These are phyloP conservation scores for Lyophyllum atratum DNA, from an alignment of 768 basidiomycete genomes.

Conservation along the genomic window DNA sequence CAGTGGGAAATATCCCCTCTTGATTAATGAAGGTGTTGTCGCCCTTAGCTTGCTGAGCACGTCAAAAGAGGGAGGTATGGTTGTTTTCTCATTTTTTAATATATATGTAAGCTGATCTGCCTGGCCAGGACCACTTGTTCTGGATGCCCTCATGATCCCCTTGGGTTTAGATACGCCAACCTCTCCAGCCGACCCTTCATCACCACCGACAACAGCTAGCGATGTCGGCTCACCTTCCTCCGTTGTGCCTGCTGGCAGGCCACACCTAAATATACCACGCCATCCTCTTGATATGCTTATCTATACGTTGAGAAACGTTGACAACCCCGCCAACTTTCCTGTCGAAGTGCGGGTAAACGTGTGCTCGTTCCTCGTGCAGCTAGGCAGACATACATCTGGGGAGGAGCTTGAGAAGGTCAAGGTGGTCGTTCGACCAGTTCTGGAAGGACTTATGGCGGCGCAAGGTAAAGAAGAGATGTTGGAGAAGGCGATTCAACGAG, in stretches of 20 bases:
- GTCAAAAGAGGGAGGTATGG: slow-evolving; percentile 64
- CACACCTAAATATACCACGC: slow-evolving; percentile 44
- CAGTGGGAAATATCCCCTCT: slow-evolving; percentile 77
- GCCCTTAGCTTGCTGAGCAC: slow-evolving; percentile 78
- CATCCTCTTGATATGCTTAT: slow-evolving; percentile 71
- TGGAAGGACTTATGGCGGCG: slow-evolving; percentile 51
- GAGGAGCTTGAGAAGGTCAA: slow-evolving; percentile 52
- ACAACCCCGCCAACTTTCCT: slow-evolving; percentile 60
- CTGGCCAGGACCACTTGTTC: slow-evolving; percentile 57
- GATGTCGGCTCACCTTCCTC: slow-evolving; percentile 51
- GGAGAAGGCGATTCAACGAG: slow-evolving; percentile 37
- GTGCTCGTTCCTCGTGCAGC: slow-evolving; percentile 69
- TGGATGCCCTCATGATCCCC: slow-evolving; percentile 58
- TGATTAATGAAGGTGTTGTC: slow-evolving; percentile 89
- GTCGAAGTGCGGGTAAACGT: slow-evolving; percentile 77
- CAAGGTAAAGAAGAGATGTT: slow-evolving; percentile 47
- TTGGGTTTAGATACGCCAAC: slow-evolving; percentile 42
- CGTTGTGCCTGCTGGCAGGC: slow-evolving; percentile 40
- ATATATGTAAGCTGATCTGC: slow-evolving; percentile 4
- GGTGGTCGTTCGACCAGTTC: slow-evolving; percentile 46
- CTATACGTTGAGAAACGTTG: slow-evolving; percentile 58
- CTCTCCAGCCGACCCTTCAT: slow-evolving; percentile 35
- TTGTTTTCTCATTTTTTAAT: background rate
- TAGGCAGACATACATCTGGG: slow-evolving; percentile 54
- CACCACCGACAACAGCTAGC: slow-evolving; percentile 40